phyloP scores from a whole-genome alignment of 73 alveolate genomes.

The Paramecium tetraurelia region DNA sequence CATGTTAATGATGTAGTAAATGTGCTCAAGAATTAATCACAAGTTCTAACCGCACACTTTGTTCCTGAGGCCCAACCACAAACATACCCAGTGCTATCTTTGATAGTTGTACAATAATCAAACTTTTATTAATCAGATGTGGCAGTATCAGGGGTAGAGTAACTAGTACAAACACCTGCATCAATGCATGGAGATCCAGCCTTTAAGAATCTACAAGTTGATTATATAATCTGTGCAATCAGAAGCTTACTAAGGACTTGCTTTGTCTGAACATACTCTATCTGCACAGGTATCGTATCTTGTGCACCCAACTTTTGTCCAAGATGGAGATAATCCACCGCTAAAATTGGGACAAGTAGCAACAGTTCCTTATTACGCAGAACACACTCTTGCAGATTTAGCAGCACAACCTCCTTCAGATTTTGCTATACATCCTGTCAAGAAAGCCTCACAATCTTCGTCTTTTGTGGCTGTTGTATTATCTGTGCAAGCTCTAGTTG shows the following conservation, averaged over 20 bases:
- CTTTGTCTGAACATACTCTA: background rate
- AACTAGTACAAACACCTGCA: background rate
- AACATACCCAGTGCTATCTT: background rate
- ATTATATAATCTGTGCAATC: background rate
- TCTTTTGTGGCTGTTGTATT: background rate
- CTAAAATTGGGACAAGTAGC: background rate
- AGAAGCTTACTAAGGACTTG: background rate
- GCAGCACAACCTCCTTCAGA: background rate
- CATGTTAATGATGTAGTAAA: background rate
- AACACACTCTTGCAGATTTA: background rate
- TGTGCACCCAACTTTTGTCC: background rate
- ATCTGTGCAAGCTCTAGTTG: background rate
- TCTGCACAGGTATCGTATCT: background rate
- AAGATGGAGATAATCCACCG: background rate
- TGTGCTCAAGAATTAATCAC: background rate
- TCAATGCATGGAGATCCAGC: background rate
- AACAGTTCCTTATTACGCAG: background rate
- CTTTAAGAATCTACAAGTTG: background rate
- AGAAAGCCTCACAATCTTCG: background rate
- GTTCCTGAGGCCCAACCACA: background rate
- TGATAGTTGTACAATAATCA: background rate
- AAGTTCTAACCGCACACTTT: background rate
- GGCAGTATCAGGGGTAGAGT: background rate
- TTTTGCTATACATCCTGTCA: constrained; percentile 1
- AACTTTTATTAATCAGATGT: background rate